phyloP scores from a whole-genome alignment of 2,329 filamentous ascomycete genomes.

The Cytospora paraplurivora region DNA sequence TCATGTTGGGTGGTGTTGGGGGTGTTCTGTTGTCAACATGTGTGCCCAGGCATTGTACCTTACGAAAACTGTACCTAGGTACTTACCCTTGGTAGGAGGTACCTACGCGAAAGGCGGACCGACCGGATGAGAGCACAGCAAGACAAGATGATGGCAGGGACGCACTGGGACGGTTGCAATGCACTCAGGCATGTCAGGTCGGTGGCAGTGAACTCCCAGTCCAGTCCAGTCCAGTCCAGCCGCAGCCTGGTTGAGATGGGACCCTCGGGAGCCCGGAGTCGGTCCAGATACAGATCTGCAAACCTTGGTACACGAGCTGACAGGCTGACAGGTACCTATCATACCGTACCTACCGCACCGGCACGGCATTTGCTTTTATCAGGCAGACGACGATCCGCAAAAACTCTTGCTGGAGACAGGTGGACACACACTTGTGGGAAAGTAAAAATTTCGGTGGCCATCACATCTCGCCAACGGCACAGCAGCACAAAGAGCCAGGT shows the following conservation, averaged over 20 bases:
- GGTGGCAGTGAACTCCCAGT: no score
- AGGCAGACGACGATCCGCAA: slow-evolving; percentile 24
- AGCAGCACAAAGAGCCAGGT: slow-evolving; percentile 14
- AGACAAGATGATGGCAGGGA: background rate
- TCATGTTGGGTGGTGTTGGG: slow-evolving; percentile 3
- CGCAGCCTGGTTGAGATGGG: no score
- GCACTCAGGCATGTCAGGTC: background rate
- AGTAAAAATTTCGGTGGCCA: background rate
- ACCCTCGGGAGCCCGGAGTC: no score
- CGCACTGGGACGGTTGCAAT: background rate
- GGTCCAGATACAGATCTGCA: no score
- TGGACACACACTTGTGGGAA: slow-evolving; percentile 15
- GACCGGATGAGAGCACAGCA: background rate
- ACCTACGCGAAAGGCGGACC: background rate
- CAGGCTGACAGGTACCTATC: no score
- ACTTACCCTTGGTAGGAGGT: background rate
- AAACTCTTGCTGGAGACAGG: slow-evolving; percentile 17
- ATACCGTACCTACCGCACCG: no score
- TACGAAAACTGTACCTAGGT: slow-evolving; percentile 6
- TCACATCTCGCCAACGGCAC: slow-evolving; percentile 18
- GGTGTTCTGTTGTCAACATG: slow-evolving; percentile 3
- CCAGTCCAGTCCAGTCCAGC: no score
- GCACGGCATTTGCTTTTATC: background rate
- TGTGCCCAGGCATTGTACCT: slow-evolving; percentile 8
- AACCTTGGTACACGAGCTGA: no score